Evolutionary conservation across 2,329 filamentous ascomycete genomes (phyloP).

Genomic region (Orbilia quercus): DNA sequence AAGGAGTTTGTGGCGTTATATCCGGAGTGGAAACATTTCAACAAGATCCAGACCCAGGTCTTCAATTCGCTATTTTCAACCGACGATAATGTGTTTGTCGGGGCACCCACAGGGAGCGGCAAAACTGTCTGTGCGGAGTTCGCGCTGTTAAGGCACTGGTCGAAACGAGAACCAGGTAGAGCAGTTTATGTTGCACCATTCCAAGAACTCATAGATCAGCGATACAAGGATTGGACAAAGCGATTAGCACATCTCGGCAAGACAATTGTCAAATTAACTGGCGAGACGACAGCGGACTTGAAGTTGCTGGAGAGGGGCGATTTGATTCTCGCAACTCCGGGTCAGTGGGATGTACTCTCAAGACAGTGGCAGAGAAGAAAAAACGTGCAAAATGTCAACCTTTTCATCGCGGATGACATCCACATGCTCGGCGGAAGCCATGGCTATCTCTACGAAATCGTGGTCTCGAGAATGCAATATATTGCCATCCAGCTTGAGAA

Average conservation of each 20-base stretch:
- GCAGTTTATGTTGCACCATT: conserved; percentile 95
- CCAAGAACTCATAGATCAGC: conserved; percentile 88
- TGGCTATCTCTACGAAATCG: conserved; percentile 92
- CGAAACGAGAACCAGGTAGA: conserved; percentile 75
- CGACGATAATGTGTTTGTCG: conserved; percentile 93
- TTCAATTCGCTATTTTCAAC: conserved; percentile 93
- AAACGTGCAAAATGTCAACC: conserved; percentile 87
- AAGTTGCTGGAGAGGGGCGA: conserved; percentile 88
- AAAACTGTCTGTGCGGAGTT: conserved; percentile 98
- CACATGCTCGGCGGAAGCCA: conserved; percentile 88
- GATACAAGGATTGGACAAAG: conserved; percentile 84
- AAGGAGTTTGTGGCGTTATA: conserved; percentile 85
- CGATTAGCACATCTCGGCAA: conserved; percentile 86
- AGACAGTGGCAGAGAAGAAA: conserved; percentile 96
- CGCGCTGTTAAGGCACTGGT: conserved; percentile 88
- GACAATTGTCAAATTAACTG: conserved; percentile 89
- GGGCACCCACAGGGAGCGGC: conserved; percentile 91
- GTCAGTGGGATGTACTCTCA: conserved; percentile 95
- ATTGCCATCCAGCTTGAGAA: conserved; percentile 89
- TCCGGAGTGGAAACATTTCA: conserved; percentile 86
- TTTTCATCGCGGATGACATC: conserved; percentile 95
- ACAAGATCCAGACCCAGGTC: conserved; percentile 96
- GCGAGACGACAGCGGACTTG: conserved; percentile 89
- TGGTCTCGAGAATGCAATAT: conserved; percentile 97
- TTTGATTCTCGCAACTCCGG: conserved; percentile 88